Evolutionary conservation across 164 flowering plant genomes (phyloP), one percentile per base, ranked within the genome.

Genomic region (Vitis rotundifolia): DNA sequence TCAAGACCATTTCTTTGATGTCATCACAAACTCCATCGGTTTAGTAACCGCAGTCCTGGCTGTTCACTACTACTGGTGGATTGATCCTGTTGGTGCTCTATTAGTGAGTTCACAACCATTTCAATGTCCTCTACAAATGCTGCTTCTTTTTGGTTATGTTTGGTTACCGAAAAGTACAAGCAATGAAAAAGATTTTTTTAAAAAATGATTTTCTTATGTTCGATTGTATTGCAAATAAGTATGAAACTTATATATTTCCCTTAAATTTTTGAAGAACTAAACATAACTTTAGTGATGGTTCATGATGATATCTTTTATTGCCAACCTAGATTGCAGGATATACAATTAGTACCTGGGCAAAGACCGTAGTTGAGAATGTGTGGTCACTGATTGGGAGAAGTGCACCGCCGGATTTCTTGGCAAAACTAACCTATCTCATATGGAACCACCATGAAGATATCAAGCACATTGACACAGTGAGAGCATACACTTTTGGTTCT

Each of bases 391-490:
- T 92, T 4, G 98, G 98, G 63, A 84, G 88, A 69, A 75, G 93
- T 10, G 97, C 97, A 0, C 92, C 97, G 5, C 97, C 97, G 0
- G 93, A 91, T 2, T 93, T 74, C 67, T 59, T 93, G 9, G 79
- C 89, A 0, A 93, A 86, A 73, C 47, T 93, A 44, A 93, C 94
- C 2, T 91, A 87, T 73, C 86, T 89, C 10, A 83, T 86, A 61
- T 93, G 98, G 97, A 93, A 93, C 70, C 98, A 93, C 66, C 79
- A 91, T 51, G 80, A 86, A 68, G 88, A 84, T 68, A 91, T 93
- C 56, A 72, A 80, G 81, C 93, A 91, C 68, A 93, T 93, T 9
- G 97, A 88, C 80, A 93, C 98, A 0, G 98, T 93, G n/a, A 80
- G 90, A 63, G 98, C 97, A 0, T 93, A 93, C 75, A 87, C 92